Conservation (phyloP, 805 yeast genomes). For the Candida succiphila region DNA sequence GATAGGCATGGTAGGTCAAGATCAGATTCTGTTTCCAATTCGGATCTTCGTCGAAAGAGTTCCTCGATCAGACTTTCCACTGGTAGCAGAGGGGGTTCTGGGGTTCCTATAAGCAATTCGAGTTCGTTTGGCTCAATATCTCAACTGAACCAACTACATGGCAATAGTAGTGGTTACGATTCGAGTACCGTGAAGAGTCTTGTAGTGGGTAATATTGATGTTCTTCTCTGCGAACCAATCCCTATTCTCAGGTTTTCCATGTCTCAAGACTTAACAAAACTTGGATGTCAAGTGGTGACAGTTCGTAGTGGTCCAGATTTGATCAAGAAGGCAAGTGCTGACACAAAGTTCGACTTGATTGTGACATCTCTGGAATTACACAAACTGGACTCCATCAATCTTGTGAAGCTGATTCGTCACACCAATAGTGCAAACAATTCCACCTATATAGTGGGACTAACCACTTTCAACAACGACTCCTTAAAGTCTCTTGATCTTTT, state of each 20-base stretch:
- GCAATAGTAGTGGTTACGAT: no score
- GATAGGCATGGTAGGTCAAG: no score
- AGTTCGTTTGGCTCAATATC: no score
- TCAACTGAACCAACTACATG: no score
- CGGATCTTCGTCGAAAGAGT: no score
- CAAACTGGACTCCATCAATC: conserved; percentile 62
- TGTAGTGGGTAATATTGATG: no score
- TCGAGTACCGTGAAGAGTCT: no score
- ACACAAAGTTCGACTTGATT: conserved; percentile 75
- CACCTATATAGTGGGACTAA: conserved; percentile 70
- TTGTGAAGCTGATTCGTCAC: conserved; percentile 62
- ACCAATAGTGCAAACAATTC: conserved; percentile 70
- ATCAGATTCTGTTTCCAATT: no score
- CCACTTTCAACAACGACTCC: conserved; percentile 67
- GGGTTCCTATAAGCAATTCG: no score
- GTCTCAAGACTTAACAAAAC: conserved; percentile 47
- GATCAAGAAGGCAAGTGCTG: conserved; percentile 71
- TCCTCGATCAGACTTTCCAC: no score
- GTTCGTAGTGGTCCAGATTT: conserved; percentile 77
- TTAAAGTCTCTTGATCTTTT: conserved; percentile 35
- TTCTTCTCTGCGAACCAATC: conserved; percentile 78
- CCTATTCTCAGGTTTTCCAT: conserved; percentile 70
- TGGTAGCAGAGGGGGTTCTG: no score
- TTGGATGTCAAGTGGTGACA: conserved; percentile 74
- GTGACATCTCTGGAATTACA: conserved; percentile 65